Conservation (phyloP, 495 filamentous ascomycete genomes). For the Entonaema liquescens region DNA sequence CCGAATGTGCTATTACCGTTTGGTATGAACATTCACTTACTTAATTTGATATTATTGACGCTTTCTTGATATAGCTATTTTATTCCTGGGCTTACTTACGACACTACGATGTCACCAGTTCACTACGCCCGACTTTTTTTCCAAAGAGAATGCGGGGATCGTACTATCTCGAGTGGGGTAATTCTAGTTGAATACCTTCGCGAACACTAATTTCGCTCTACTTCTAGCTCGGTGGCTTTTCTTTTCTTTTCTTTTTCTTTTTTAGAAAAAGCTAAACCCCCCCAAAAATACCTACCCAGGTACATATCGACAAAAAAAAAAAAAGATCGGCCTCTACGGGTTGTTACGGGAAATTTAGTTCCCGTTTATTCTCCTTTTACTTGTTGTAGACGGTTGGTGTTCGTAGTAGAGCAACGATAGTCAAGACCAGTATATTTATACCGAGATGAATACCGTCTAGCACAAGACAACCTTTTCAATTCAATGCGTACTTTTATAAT, state of each 20-base stretch:
- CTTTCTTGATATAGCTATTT: background rate
- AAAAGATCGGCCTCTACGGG: background rate
- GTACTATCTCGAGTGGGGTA: constrained; percentile 20
- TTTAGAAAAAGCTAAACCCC: background rate
- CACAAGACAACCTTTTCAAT: background rate
- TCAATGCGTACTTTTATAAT: background rate
- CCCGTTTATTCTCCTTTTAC: background rate
- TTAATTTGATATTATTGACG: background rate
- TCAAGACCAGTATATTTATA: background rate
- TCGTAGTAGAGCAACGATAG: background rate
- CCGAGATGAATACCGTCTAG: background rate
- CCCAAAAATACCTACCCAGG: background rate
- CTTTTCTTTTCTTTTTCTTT: too few species aligned
- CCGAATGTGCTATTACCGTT: background rate
- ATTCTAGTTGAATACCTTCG: background rate
- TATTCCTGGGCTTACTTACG: constrained; percentile 17
- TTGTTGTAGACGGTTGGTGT: background rate
- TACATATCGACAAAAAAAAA: background rate
- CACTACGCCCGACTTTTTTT: background rate
- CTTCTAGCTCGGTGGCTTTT: background rate
- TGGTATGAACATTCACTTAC: background rate
- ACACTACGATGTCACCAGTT: constrained; percentile 17
- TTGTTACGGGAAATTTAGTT: too few species aligned
- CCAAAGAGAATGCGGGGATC: constrained; percentile 27
- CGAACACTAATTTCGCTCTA: background rate